A percentile compares a stretch with the other conserved stretches of the same genome.
These are phyloP conservation scores for Ampelocalamus luodianensis DNA, from an alignment of 176 grass and related monocot species.

Conservation along the genomic window DNA sequence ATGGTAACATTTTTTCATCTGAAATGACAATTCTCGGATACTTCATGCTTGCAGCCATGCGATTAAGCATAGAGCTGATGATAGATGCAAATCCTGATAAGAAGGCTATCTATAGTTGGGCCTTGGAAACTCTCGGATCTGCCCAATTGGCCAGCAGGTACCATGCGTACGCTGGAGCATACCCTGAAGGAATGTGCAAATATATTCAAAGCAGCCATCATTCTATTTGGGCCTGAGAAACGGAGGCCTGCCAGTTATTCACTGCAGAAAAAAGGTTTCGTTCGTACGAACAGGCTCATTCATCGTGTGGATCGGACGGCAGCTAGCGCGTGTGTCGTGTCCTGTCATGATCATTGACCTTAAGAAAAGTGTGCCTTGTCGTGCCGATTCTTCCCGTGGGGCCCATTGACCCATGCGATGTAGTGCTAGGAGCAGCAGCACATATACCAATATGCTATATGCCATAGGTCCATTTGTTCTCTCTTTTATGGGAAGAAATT, in stretches of 20 bases:
- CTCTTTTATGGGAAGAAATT: too few relatives aligned
- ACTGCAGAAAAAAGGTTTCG: neutral
- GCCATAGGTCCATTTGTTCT: too few relatives aligned
- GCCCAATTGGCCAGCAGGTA: neutral
- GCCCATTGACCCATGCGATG: neutral
- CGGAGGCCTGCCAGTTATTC: neutral
- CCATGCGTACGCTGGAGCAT: neutral
- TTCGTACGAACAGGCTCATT: neutral
- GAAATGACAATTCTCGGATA: neutral
- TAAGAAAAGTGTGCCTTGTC: neutral
- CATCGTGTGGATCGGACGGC: neutral
- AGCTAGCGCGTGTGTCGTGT: neutral
- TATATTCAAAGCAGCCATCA: neutral
- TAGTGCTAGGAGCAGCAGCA: too few relatives aligned
- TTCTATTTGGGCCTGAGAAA: slow-evolving; percentile 8
- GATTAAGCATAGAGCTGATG: neutral
- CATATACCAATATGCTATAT: too few relatives aligned
- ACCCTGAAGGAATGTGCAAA: too few relatives aligned
- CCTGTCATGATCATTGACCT: neutral
- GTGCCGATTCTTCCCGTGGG: neutral
- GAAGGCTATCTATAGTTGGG: neutral
- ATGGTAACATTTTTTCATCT: neutral
- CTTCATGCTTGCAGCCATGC: neutral
- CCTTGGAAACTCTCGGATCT: neutral
- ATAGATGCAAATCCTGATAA: neutral